Percentiles rank a stretch among this genome's conserved stretches.
Conservation (phyloP, 305 asterid species). For the Stenogyne calaminthoides region DNA sequence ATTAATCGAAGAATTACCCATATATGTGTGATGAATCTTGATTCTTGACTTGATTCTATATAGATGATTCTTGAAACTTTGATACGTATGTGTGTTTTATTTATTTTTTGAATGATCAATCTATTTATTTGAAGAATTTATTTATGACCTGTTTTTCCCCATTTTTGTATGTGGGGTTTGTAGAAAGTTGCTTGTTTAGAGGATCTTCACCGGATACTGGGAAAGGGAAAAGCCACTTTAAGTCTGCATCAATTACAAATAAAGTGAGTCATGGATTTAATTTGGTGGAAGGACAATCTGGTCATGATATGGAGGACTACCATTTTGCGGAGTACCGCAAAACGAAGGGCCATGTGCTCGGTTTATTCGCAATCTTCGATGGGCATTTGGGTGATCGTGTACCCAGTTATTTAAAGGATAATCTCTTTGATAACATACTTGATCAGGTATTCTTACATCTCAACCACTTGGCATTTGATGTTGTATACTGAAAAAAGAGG, state of each 20-base stretch:
- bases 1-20: background rate
- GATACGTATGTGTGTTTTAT: no score
- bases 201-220: slow-evolving; percentile 73
- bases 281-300: slow-evolving; percentile 80
- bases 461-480: slow-evolving; percentile 7
- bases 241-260: slow-evolving; percentile 40
- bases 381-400: slow-evolving; percentile 90
- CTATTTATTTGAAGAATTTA: no score
- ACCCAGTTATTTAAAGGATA: slow-evolving; percentile 71
- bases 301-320: slow-evolving; percentile 89
- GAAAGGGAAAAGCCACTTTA: slow-evolving; percentile 65
- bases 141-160: background rate
- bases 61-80: no score
- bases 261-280: slow-evolving; percentile 70
- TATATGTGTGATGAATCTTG: background rate
- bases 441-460: slow-evolving; percentile 46
- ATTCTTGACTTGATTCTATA: no score
- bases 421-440: slow-evolving; percentile 76
- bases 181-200: slow-evolving; percentile 43
- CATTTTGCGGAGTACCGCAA: slow-evolving; percentile 79
- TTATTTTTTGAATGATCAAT: no score
- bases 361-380: slow-evolving; percentile 83
- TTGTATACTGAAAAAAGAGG: background rate
- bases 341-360: slow-evolving; percentile 60
- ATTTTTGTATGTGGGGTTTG: slow-evolving; percentile 24